phyloP scores from a whole-genome alignment of 2,329 filamentous ascomycete genomes.

The Lizonia empirigonia region DNA sequence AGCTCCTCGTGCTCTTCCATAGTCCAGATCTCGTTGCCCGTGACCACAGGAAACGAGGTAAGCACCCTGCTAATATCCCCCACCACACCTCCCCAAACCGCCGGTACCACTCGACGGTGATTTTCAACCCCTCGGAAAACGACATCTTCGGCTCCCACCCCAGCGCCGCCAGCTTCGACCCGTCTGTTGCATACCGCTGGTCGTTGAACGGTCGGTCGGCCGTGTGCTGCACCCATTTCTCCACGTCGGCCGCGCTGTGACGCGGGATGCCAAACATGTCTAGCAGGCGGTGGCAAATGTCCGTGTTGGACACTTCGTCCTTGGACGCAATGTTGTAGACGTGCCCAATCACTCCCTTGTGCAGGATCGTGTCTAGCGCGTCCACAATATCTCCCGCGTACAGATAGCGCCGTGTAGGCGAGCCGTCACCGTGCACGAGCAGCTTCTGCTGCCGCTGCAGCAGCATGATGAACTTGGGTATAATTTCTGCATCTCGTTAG shows the following conservation, averaged over 20 bases:
- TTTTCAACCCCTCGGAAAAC: constrained; percentile 45
- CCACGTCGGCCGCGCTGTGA: constrained; percentile 54
- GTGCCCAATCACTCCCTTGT: constrained; percentile 74
- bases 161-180: constrained; percentile 44
- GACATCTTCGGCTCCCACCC: constrained; percentile 46
- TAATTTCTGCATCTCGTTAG: constrained; percentile 67
- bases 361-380: constrained; percentile 82
- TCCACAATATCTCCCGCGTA: constrained; percentile 81
- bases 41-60: constrained; percentile 48
- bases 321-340: constrained; percentile 82
- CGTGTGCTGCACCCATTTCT: constrained; percentile 73
- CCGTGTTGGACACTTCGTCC: constrained; percentile 77
- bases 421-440: constrained; percentile 77
- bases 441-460: constrained; percentile 70
- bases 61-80: constrained; percentile 50
- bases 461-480: constrained; percentile 79
- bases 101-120: constrained; percentile 49
- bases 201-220: constrained; percentile 71
- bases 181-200: constrained; percentile 48
- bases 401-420: constrained; percentile 74
- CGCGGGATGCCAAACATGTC: constrained; percentile 62
- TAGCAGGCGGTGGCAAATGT: constrained; percentile 70
- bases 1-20: constrained; percentile 48
- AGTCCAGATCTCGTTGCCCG: constrained; percentile 49
- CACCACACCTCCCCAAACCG: constrained; percentile 50